Conservation (phyloP, 768 basidiomycete species). For the Tubosaeta brunneosetosa region DNA sequence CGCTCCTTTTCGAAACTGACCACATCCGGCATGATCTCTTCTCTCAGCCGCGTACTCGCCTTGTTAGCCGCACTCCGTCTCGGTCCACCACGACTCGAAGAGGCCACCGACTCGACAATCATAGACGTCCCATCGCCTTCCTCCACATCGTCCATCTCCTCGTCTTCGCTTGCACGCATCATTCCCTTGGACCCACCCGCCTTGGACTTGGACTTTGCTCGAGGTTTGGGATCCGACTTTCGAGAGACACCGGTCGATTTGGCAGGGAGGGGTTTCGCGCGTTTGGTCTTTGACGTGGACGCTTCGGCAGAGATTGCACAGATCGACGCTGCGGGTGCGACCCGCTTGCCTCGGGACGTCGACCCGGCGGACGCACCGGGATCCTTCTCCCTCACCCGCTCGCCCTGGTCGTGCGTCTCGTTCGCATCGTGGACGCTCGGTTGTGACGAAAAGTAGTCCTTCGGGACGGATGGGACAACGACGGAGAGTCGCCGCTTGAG, state of each 20-base stretch:
- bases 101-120: conserved; percentile 9
- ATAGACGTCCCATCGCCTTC: conserved; percentile 7
- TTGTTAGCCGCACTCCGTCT: conserved; percentile 53
- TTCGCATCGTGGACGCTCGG: neutral
- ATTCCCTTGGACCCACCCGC: neutral
- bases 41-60: conserved; percentile 41
- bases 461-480: conserved; percentile 23
- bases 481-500: conserved; percentile 27
- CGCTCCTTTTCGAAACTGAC: conserved; percentile 64
- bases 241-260: conserved; percentile 6
- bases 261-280: conserved; percentile 13
- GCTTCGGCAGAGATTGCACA: conserved; percentile 22
- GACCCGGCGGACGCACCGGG: neutral
- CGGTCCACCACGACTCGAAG: conserved; percentile 18
- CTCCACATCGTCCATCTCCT: neutral
- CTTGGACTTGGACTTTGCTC: neutral
- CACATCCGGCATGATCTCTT: conserved; percentile 73
- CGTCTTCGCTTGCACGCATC: neutral
- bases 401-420: neutral
- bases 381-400: neutral
- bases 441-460: conserved; percentile 6
- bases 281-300: conserved; percentile 15
- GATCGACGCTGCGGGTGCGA: conserved; percentile 19
- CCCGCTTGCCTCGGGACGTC: neutral
- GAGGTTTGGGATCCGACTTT: neutral